Evolutionary conservation across 805 yeast genomes (phyloP).

Genomic region (Tetrapisispora namnaoensis): DNA sequence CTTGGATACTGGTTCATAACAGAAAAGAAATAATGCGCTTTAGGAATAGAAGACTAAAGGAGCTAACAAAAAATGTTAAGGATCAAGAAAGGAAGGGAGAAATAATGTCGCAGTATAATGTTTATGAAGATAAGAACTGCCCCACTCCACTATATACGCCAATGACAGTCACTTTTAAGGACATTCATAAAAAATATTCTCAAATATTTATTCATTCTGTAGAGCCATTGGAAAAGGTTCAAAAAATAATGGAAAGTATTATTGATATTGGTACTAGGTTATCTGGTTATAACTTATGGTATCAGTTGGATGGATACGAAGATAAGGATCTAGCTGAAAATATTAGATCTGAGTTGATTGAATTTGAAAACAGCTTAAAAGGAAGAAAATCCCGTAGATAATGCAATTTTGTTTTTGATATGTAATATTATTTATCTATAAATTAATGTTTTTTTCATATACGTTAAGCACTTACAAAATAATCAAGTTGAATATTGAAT

Average conservation of each 20-base stretch:
- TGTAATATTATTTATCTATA: neutral
- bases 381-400: conserved; percentile 18
- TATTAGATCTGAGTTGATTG: conserved; percentile 46
- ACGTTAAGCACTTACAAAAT: neutral
- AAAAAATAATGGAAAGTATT: conserved; percentile 49
- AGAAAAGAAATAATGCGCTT: conserved; percentile 19
- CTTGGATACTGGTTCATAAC: conserved; percentile 29
- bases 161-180: conserved; percentile 52
- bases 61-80: conserved; percentile 9
- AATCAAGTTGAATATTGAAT: conserved; percentile 23
- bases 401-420: neutral
- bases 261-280: conserved; percentile 51
- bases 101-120: conserved; percentile 12
- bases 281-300: conserved; percentile 66
- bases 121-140: conserved; percentile 27
- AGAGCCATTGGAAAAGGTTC: conserved; percentile 45
- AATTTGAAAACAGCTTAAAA: conserved; percentile 40
- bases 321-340: conserved; percentile 60
- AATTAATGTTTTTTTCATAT: neutral
- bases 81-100: conserved; percentile 14
- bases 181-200: conserved; percentile 55
- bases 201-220: conserved; percentile 62
- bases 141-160: conserved; percentile 42
- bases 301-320: conserved; percentile 65
- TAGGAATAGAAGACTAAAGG: conserved; percentile 13